Conservation (phyloP, 2,329 filamentous ascomycete genomes). For the Exophiala spinifera region DNA sequence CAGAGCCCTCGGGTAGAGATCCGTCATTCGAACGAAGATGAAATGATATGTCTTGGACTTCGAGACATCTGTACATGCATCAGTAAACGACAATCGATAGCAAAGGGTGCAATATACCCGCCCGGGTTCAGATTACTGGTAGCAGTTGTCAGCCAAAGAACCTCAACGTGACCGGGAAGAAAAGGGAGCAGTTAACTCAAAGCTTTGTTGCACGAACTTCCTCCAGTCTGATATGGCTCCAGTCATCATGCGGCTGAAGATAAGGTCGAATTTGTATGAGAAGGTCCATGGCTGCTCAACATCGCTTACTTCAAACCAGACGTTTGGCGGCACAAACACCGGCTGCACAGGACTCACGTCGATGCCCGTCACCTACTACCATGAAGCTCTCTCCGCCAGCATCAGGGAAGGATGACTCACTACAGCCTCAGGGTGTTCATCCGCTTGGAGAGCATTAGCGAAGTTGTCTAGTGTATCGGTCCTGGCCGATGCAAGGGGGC, state of each 20-base stretch:
- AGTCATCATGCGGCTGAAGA: constrained; percentile 58
- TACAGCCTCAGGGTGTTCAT: constrained; percentile 14
- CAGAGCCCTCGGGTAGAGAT: constrained; percentile 14
- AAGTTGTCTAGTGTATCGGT: too few relatives aligned
- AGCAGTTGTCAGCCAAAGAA: neutral
- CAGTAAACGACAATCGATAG: too few relatives aligned
- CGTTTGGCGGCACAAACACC: constrained; percentile 50
- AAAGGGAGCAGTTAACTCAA: constrained; percentile 13
- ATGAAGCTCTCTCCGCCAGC: constrained; percentile 1
- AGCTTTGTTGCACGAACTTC: constrained; percentile 18
- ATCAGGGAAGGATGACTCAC: constrained; percentile 2
- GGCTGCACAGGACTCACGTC: constrained; percentile 19
- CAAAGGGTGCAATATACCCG: constrained; percentile 25
- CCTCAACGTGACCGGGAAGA: neutral
- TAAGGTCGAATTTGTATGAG: constrained; percentile 56
- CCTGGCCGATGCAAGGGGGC: neutral
- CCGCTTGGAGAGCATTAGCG: constrained; percentile 1
- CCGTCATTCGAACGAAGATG: constrained; percentile 14
- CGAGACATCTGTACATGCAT: constrained; percentile 30
- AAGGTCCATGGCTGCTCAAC: constrained; percentile 58
- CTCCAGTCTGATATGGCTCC: constrained; percentile 58
- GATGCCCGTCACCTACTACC: constrained; percentile 11
- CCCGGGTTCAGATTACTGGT: constrained; percentile 36
- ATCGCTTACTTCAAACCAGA: constrained; percentile 58
- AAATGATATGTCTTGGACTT: constrained; percentile 30